Evolutionary conservation across 768 basidiomycete species (phyloP), one percentile per base, ranked within the genome.

Genomic region (Stropharia rugosoannulata): DNA sequence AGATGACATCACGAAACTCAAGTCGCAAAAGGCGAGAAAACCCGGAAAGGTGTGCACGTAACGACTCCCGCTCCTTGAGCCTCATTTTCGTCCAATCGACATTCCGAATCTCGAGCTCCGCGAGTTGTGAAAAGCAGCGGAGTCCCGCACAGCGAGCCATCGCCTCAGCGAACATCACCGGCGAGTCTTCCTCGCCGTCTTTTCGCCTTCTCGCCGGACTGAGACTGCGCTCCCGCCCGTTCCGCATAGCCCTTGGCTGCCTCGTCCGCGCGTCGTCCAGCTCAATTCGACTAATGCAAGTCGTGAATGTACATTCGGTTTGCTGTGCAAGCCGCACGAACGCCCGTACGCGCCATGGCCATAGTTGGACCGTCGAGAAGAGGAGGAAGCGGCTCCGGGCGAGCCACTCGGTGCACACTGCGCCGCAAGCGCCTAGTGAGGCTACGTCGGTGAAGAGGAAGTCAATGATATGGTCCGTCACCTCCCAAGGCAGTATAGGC

Each of bases 381-480:
- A 69, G 53, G 56, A 71, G 70, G 56, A 64, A 61, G 5, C 70
- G 66, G 55, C 68, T 68, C 27, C 70, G 64, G 16, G 60, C 55
- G 35, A 70, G 58, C 70, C 71, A 74, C 55, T 66, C 66, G 1
- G 64, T 63, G 59, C 70, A 74, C 16, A 72, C 71, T 9, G 63
- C 42, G 54, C 68, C 63, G 58, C 71, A 73, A 9, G 45, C 43
- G 5, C 64, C 63, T 22, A 74, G 59, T 13, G 64, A 52, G 37
- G 39, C 51, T 9, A 61, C 40, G 54, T 72, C 70, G 53, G 48
- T 37, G 39, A 64, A 64, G 11, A 73, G 64, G 51, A 69, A 66
- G 62, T 71, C 71, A 54, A 74, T 72, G 51, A 74, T 66, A 37
- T 57, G 48, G 54, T 74, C 73, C n/a, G 64, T 69, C 52, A 74